Conservation (phyloP, 495 filamentous ascomycete genomes). For the Tuber microsphaerosporum region DNA sequence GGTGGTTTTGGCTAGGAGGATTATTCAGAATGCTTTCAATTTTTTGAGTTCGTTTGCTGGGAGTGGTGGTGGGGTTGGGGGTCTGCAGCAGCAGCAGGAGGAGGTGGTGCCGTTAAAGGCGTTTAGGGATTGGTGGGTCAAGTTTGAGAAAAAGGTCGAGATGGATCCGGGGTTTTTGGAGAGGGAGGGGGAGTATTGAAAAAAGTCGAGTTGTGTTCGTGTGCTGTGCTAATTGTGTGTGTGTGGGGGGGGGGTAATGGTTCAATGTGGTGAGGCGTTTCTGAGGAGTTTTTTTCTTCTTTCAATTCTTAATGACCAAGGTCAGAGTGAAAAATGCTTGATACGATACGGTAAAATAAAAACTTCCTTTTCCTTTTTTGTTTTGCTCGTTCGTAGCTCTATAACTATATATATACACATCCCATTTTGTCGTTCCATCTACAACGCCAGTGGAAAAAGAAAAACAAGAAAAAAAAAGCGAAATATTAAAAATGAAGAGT, state of each 20-base stretch:
- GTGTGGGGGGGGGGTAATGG: conserved; percentile 8
- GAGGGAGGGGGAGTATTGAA: conserved; percentile 54
- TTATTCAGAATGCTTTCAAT: conserved; percentile 96
- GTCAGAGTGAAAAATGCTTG: neutral
- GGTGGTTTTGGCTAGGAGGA: conserved; percentile 75
- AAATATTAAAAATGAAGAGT: conserved; percentile 13
- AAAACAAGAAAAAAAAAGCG: conserved; percentile 19
- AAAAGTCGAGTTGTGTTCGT: neutral
- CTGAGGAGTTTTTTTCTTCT: neutral
- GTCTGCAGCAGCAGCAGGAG: conserved; percentile 52
- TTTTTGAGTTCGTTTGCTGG: conserved; percentile 79
- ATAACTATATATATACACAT: conserved; percentile 29
- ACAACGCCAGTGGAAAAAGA: conserved; percentile 12
- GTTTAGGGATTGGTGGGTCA: conserved; percentile 95
- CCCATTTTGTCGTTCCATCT: conserved; percentile 16
- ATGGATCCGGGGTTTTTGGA: conserved; percentile 85
- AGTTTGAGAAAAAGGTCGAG: conserved; percentile 85
- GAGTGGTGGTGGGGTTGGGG: conserved; percentile 43
- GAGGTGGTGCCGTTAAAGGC: conserved; percentile 84
- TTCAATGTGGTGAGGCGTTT: conserved; percentile 15
- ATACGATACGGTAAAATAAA: neutral
- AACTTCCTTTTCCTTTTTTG: neutral
- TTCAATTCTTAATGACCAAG: neutral
- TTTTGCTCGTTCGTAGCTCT: conserved; percentile 21
- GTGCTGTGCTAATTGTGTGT: neutral